Evolutionary conservation across 768 basidiomycete species (phyloP), one percentile per base, ranked within the genome.

Genomic region (Tulasnella calospora): DNA sequence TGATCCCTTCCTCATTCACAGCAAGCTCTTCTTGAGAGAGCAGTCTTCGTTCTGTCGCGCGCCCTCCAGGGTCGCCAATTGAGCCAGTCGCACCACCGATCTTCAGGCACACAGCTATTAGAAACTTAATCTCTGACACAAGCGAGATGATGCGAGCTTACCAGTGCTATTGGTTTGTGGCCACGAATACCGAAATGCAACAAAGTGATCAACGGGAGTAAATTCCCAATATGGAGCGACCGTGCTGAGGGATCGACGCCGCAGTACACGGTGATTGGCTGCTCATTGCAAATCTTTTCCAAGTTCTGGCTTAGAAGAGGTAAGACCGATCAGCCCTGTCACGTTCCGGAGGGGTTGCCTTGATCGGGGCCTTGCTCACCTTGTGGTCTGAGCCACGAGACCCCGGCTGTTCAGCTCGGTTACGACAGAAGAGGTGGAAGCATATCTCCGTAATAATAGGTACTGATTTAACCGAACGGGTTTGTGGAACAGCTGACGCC

Each of bases 31-130:
- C 84, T 17, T 84, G 83, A 46, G 91, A 87, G 6, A 95, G 89
- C 4, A 90, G 87, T 76, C 90, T 88, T 30, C 98, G 90, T 84
- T 98, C 97, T 0, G 89, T 89, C 6, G 88, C 87, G 46, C 96
- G 89, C 1, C 98, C 97, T 5, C 96, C 97, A 10, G 98, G 98
- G 83, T 99, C 98, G 8, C 98, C 98, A 69, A 99, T 92, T n/a
- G 92, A 90, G 12, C 95, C 98, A 0, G 97, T 99, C 12, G 95
- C 96, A 0, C 95, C 96, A 41, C 98, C 97, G 83, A 98, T 93
- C 97, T 99, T 30, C n/a, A 67, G 33, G 61, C 27, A 82, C 41
- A 41, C 55, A 44, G 41, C 17, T n/a, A 35, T 77, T 80, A 72
- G 76, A 38, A 33, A 0, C 61, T 10, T 13, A 30, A 30, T 27